Evolutionary conservation across 73 alveolate species (phyloP), one percentile per base, ranked within the genome.

Genomic region (Tetrahymena malaccensis): DNA sequence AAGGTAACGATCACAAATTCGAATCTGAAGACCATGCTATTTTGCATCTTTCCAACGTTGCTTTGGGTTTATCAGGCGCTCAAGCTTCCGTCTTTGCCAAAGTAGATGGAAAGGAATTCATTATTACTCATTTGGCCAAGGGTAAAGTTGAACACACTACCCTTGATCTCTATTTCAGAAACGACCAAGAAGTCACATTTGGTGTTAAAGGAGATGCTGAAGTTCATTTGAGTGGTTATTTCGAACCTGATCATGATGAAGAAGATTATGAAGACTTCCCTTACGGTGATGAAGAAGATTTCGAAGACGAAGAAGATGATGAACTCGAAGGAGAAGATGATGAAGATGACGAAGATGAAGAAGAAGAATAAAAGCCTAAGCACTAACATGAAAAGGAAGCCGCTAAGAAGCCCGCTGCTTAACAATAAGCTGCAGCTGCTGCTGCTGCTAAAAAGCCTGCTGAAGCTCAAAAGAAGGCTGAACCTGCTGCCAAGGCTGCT

Each of bases 201-300:
- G 94, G 96, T 43, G 95, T 96, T 55, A 89, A 95, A 85, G 98
- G 98, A 34, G 93, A 85, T 37, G 96, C 96, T 22, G 96, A 94
- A 50, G 97, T 96, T 93, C 98, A 97, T 70, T 96, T 97, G 34
- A 58, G 96, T 33, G 98, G 98, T 6, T 97, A 96, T 96, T 93
- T 96, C 70, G 98, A 97, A 89, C 98, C 98, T 38, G 96, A 97
- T 34, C 95, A 97, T 34, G 96, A 94, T 70, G 57, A 94, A 50
- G 98, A 84, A 35, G 96, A 85, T 95, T 43, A 84, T 37, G 94
- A 50, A 38, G 85, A 70, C 31, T 93, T 34, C 25, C 43, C 93
- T 37, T 56, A 94, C 34, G 85, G 95, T n/a, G 89, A 70, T n/a
- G 89, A 70, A 70, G 89, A 70, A 70, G 85, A 94, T 9, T 98